Percentiles rank a stretch among this genome's conserved stretches.
Conservation (phyloP, 2,329 filamentous ascomycete genomes). For the Tolypocladium sp. region DNA sequence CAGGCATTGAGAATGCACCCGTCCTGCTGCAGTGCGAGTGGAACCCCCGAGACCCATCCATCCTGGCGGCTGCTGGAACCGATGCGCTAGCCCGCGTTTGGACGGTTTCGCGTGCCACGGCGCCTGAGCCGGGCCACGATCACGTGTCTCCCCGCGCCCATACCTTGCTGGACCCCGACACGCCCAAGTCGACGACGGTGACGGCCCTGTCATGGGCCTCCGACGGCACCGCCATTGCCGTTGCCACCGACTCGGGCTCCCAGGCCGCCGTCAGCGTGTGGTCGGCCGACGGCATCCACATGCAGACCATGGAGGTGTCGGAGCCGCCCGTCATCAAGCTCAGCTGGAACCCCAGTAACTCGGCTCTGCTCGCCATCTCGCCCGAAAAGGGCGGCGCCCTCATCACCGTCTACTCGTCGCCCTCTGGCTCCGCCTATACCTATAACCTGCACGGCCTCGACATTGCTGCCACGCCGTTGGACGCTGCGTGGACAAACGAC, state of each 20-base stretch:
- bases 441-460: constrained; percentile 41
- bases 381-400: constrained; percentile 44
- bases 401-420: constrained; percentile 44
- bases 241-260: constrained; percentile 46
- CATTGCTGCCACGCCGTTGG: constrained; percentile 40
- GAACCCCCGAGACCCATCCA: constrained; percentile 54
- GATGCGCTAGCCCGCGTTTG: constrained; percentile 63
- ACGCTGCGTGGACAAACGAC: constrained; percentile 51
- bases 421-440: constrained; percentile 33
- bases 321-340: constrained; percentile 55
- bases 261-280: constrained; percentile 47
- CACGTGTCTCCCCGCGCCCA: constrained; percentile 28
- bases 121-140: constrained; percentile 29
- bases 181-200: constrained; percentile 41
- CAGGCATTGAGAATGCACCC: constrained; percentile 41
- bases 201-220: constrained; percentile 53
- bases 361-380: constrained; percentile 47
- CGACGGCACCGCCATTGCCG: constrained; percentile 45
- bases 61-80: constrained; percentile 59
- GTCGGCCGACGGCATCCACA: constrained; percentile 39
- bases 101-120: constrained; percentile 49
- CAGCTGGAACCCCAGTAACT: constrained; percentile 48
- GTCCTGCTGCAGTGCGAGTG: constrained; percentile 61
- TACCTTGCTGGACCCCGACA: constrained; percentile 42
- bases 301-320: constrained; percentile 45